Base-by-base conservation (phyloP, 2,329 filamentous ascomycete species). In the Cryphonectria parasitica region DNA sequence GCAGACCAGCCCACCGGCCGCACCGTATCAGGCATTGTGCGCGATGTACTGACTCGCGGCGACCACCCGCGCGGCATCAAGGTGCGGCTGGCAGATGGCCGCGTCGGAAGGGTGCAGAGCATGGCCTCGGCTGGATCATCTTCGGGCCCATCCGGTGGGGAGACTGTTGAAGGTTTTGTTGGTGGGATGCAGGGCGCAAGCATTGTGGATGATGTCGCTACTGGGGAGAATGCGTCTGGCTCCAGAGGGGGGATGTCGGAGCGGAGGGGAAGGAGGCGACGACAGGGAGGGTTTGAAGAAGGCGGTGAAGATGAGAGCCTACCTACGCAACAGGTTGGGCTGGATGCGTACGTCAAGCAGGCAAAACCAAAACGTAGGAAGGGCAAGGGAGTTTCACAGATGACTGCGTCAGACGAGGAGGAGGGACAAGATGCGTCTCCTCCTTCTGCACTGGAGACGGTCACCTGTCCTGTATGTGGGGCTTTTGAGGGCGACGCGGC, bases 31-130 rank as follows among this genome's bases (percentile, higher is more conserved):
- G 92, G 92, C 34, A 79, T 84, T 6, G 88, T 95, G 1, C 84
- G 86, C 67, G 88, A 93, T 62, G 79, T 95, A 0, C 83, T 95
- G 64, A 95, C 92, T 2, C 83, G 87, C 1, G 91, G 91, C 36
- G 88, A 95, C 74, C 92, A 95, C 76, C 91, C 91, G 2, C 86
- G 91, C 13, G 92, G 92, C 49, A 92, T 95, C 82, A 95, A 95
- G 79, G 92, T 95, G 34, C 88, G 92, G 2, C 83, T 95, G 7
- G 81, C 83, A 1, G 91, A 92, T 78, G 92, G 92, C 1, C 85
- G 91, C 36, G 88, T 95, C 2, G 92, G 92, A 1, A 83, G 92
- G 22, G 92, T 95, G 39, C 92, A 95, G 79, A 83, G 85, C 61
- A 85, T 93, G 79, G 82, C 80, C 22, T 68, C 77, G 61, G 73